Conservation (phyloP, 2,329 filamentous ascomycete genomes). For the Lecanicillium sp. region DNA sequence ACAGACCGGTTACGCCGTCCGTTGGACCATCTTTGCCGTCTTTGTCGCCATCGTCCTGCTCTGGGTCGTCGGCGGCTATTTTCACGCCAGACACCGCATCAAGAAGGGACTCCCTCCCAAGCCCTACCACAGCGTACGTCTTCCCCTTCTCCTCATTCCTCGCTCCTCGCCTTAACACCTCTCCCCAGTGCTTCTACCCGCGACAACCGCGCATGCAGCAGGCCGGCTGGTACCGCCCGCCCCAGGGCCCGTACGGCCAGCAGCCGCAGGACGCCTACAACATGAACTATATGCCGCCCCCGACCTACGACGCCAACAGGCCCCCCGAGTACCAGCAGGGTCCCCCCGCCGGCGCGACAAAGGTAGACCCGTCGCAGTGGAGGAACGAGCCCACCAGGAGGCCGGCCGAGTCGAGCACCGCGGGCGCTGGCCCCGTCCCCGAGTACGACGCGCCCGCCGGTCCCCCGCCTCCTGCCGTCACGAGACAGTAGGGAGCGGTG, state of each 20-base stretch:
- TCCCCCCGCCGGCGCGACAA: conserved; percentile 42
- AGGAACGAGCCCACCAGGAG: conserved; percentile 20
- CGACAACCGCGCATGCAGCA: conserved; percentile 38
- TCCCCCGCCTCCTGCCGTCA: conserved; percentile 35
- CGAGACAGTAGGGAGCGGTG: conserved; percentile 1
- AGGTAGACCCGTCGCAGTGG: conserved; percentile 48
- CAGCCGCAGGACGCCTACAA: conserved; percentile 30
- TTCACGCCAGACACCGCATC: conserved; percentile 63
- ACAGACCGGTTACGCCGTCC: conserved; percentile 59
- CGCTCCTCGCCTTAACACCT: conserved; percentile 5
- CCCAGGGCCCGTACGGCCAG: conserved; percentile 18
- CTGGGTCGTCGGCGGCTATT: conserved; percentile 62
- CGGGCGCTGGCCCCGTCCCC: conserved; percentile 12
- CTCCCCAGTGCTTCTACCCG: conserved; percentile 45
- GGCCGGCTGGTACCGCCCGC: conserved; percentile 41
- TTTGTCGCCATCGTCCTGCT: conserved; percentile 52
- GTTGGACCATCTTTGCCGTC: conserved; percentile 63
- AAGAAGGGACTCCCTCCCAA: conserved; percentile 60
- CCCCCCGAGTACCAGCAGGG: conserved; percentile 47
- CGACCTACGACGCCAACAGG: conserved; percentile 52
- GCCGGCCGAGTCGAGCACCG: conserved; percentile 20
- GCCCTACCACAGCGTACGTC: conserved; percentile 61
- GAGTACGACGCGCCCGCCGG: conserved; percentile 40
- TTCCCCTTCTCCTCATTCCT: neutral
- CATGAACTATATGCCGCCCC: conserved; percentile 49